Evolutionary conservation across 1,284 basidiomycete species (phyloP).

Genomic region (Flammula alnicola): DNA sequence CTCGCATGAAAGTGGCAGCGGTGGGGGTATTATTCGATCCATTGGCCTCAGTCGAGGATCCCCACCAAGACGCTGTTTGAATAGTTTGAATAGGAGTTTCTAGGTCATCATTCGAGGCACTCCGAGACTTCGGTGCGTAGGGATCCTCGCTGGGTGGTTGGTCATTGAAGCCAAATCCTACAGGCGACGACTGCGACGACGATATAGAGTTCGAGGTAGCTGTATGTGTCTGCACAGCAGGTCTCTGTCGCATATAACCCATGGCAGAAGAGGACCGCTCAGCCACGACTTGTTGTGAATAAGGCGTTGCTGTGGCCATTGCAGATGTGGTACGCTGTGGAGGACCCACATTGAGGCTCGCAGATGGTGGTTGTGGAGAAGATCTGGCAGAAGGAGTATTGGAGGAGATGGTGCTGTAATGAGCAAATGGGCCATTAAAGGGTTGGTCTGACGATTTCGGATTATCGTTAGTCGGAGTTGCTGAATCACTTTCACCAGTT

Average conservation of each 20-base stretch:
- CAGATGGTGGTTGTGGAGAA: conserved; percentile 66
- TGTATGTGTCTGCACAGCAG: conserved; percentile 12
- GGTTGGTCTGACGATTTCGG: conserved; percentile 47
- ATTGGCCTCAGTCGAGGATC: conserved; percentile 46
- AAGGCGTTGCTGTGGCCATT: conserved; percentile 53
- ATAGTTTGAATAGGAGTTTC: conserved; percentile 42
- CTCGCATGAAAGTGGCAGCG: conserved; percentile 61
- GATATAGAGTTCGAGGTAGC: conserved; percentile 17
- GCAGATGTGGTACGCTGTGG: conserved; percentile 70
- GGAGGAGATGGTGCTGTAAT: conserved; percentile 93
- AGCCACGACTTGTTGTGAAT: conserved; percentile 49
- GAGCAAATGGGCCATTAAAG: conserved; percentile 87
- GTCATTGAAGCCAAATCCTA: conserved; percentile 31
- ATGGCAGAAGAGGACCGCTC: conserved; percentile 79
- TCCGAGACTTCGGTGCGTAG: conserved; percentile 39
- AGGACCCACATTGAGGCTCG: conserved; percentile 50
- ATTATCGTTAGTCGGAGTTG: conserved; percentile 40
- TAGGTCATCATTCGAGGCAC: conserved; percentile 34
- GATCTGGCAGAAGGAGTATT: conserved; percentile 70
- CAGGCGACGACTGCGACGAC: conserved; percentile 44
- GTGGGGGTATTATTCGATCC: conserved; percentile 66
- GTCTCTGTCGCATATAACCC: conserved; percentile 51
- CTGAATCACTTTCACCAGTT: conserved; percentile 78
- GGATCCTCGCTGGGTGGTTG: conserved; percentile 39
- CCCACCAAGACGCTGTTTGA: conserved; percentile 83